These are phyloP conservation scores for Lentithecium fluviatile DNA, from an alignment of 495 filamentous ascomycete genomes.

Conservation along the genomic window DNA sequence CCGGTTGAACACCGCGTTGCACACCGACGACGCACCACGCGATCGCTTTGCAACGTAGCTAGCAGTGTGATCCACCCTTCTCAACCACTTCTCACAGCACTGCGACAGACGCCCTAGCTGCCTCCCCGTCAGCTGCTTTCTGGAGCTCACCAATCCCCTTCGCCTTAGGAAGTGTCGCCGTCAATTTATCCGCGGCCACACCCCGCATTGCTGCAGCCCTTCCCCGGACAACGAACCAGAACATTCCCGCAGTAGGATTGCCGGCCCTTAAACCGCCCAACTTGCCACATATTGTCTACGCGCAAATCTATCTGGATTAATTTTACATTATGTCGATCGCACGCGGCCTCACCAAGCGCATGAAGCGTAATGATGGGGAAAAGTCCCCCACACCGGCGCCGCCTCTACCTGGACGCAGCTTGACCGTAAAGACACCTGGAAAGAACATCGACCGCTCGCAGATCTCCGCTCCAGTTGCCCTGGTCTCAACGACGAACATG, in stretches of 20 bases:
- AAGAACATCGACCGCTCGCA: slow-evolving; percentile 45
- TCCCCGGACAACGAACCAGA: slow-evolving; percentile 10
- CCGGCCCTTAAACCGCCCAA: slow-evolving; percentile 33
- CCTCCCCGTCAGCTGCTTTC: slow-evolving; percentile 4
- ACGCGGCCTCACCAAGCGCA: slow-evolving; percentile 32
- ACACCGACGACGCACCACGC: slow-evolving; percentile 27
- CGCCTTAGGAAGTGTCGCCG: background rate
- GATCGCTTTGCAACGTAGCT: slow-evolving; percentile 9
- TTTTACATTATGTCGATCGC: slow-evolving; percentile 35
- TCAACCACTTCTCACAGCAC: slow-evolving; percentile 7
- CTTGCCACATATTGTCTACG: slow-evolving; percentile 10
- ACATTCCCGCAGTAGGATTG: slow-evolving; percentile 8
- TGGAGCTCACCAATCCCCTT: too few relatives aligned
- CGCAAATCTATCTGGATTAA: slow-evolving; percentile 44
- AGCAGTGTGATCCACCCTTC: slow-evolving; percentile 14
- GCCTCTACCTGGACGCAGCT: slow-evolving; percentile 13
- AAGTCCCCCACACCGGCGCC: background rate
- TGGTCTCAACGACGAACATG: slow-evolving; percentile 94
- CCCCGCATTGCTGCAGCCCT: slow-evolving; percentile 25
- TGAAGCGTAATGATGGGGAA: slow-evolving; percentile 26
- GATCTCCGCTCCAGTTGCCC: slow-evolving; percentile 83
- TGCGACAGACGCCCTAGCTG: slow-evolving; percentile 13
- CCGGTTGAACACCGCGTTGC: slow-evolving; percentile 16
- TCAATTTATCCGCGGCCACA: slow-evolving; percentile 34
- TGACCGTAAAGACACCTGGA: slow-evolving; percentile 46